These are phyloP conservation scores for Misopates orontium DNA, from an alignment of 257 asterid genomes.

Conservation along the genomic window DNA sequence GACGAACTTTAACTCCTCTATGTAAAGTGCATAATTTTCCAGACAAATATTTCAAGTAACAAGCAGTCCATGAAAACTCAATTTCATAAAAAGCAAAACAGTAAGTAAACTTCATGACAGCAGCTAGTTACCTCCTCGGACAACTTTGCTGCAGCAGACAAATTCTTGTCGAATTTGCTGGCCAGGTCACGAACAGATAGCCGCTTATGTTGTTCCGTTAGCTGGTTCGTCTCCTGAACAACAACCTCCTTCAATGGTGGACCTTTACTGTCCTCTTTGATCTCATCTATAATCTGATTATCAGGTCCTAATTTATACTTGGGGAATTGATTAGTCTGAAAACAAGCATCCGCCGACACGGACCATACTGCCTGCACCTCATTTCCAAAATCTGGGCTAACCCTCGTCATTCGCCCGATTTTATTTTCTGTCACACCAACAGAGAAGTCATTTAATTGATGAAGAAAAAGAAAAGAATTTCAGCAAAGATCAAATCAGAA, in stretches of 20 bases:
- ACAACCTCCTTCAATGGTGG: slow-evolving; percentile 88
- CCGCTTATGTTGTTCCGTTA: slow-evolving; percentile 82
- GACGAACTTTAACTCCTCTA: not conserved
- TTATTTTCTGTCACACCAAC: slow-evolving; percentile 31
- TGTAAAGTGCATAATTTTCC: no score
- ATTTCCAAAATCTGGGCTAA: slow-evolving; percentile 73
- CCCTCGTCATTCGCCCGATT: slow-evolving; percentile 71
- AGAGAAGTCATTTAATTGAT: not conserved
- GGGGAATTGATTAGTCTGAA: slow-evolving; percentile 68
- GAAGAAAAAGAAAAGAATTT: not conserved
- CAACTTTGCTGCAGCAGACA: slow-evolving; percentile 92
- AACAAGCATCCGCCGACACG: slow-evolving; percentile 76
- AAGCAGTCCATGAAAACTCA: no score
- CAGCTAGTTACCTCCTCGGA: slow-evolving; percentile 68
- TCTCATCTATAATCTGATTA: slow-evolving; percentile 74
- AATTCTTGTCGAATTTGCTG: slow-evolving; percentile 91
- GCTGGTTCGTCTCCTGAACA: slow-evolving; percentile 60
- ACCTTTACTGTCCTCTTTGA: slow-evolving; percentile 66
- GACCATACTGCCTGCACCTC: slow-evolving; percentile 59
- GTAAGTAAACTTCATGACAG: not conserved
- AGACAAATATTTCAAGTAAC: no score
- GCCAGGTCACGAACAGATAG: slow-evolving; percentile 96
- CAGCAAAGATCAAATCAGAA: not conserved
- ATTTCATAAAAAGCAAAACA: not conserved
- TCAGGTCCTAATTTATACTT: slow-evolving; percentile 88